Evolutionary conservation across 1,139 yeast genomes (phyloP), one percentile per base, ranked within the genome.

Genomic region (Nadsonia starkeyi-henricii): DNA sequence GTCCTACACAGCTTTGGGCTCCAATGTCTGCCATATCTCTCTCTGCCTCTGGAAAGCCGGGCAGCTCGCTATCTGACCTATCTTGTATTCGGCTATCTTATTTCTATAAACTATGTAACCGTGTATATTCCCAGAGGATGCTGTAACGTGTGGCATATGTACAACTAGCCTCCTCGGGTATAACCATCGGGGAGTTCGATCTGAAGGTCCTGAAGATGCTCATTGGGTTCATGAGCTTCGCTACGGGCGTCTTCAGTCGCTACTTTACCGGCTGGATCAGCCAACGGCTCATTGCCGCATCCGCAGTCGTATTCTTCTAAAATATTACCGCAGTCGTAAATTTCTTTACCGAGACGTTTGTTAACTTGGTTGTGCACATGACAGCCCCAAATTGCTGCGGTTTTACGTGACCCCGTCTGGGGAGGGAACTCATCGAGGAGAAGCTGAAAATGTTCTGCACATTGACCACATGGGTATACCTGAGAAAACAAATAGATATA

Each of bases 321-420:
- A 49, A 91, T 81, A 12, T 75, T 79, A 2, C 84, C 72, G 62
- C 98, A 91, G 63, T 91, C 96, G 63, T 86, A 91, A 19, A 71
- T 70, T 0, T 74, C 77, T 58, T 91, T 88, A 3, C 71, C 70
- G 48, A 91, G 72, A 47, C 83, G 69, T 52, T 77, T 78, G 63
- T 91, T 91, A 37, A 89, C 96, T 53, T 74, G 67, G 59, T 93
- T 91, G 66, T 91, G 99, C n/a, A 91, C 73, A 59, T 81, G 81
- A 63, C 98, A 91, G 1, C 98, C 98, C 98, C 98, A 91, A 54
- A 85, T 69, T 0, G 96, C 88, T 0, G 98, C 97, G 1, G 79
- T 76, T 54, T 81, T 79, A 51, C 96, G 73, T 20, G 82, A 74
- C 8, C 78, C 72, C 2, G 84, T 74, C 60, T 93, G 98, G 2